Evolutionary conservation across 2,329 filamentous ascomycete species (phyloP).

Genomic region (Falciphora oryzae): DNA sequence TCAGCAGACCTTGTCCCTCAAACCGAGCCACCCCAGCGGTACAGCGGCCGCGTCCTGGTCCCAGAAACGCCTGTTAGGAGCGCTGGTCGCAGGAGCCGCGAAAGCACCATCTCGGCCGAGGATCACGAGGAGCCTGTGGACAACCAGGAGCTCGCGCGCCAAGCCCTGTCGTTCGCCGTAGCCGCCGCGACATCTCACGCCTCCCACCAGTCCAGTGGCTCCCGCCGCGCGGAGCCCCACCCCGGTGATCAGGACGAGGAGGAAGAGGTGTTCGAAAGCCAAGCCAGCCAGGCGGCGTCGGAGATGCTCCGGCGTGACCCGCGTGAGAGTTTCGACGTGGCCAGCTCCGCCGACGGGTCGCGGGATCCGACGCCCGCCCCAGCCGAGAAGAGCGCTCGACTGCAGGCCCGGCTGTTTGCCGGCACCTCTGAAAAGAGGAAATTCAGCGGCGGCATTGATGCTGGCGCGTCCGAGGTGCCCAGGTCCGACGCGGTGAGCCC

Average conservation of each 20-base stretch:
- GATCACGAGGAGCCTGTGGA: slow-evolving; percentile 29
- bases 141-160: slow-evolving; percentile 50
- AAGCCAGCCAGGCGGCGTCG: slow-evolving; percentile 71
- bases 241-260: slow-evolving; percentile 36
- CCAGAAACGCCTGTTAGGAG: slow-evolving; percentile 39
- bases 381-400: slow-evolving; percentile 38
- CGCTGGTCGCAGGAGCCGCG: slow-evolving; percentile 62
- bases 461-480: slow-evolving; percentile 14
- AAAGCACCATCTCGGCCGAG: slow-evolving; percentile 76
- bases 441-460: slow-evolving; percentile 28
- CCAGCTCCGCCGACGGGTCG: slow-evolving; percentile 34
- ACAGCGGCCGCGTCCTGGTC: slow-evolving; percentile 29
- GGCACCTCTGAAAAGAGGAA: slow-evolving; percentile 45
- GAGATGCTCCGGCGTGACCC: slow-evolving; percentile 63
- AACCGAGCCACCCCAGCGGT: slow-evolving; percentile 48
- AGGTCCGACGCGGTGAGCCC: slow-evolving; percentile 34
- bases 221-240: slow-evolving; percentile 15
- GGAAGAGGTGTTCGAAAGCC: slow-evolving; percentile 64
- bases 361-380: slow-evolving; percentile 35
- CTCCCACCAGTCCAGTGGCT: slow-evolving; percentile 18
- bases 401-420: slow-evolving; percentile 47
- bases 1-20: slow-evolving; percentile 57
- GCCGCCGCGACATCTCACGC: slow-evolving; percentile 21
- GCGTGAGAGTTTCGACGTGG: slow-evolving; percentile 46
- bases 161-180: slow-evolving; percentile 48